Conservation (phyloP, 2,329 filamentous ascomycete species). For the Lasiodiplodia theobromae region DNA sequence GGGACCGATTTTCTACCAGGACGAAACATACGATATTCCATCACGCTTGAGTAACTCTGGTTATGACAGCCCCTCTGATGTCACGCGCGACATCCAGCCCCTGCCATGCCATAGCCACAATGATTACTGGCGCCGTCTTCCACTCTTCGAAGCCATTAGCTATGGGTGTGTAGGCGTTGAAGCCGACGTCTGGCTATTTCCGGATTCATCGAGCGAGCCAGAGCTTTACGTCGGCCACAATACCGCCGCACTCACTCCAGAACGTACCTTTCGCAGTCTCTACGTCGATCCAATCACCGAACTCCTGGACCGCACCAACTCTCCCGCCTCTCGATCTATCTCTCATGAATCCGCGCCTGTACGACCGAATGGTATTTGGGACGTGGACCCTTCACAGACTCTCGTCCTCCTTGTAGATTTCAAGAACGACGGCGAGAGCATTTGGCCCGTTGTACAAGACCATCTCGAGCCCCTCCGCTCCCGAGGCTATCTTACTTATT, state of each 20-base stretch:
- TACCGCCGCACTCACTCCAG: constrained; percentile 53
- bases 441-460: constrained; percentile 46
- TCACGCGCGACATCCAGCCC: constrained; percentile 58
- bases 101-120: constrained; percentile 65
- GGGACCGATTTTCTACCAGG: constrained; percentile 47
- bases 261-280: constrained; percentile 58
- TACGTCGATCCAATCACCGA: constrained; percentile 61
- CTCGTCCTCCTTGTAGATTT: constrained; percentile 63
- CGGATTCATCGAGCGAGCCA: constrained; percentile 41
- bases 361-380: constrained; percentile 57
- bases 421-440: constrained; percentile 47
- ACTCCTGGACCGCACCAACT: constrained; percentile 59
- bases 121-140: constrained; percentile 64
- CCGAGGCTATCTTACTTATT: constrained; percentile 59
- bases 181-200: constrained; percentile 64
- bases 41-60: constrained; percentile 52
- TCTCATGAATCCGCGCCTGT: constrained; percentile 33
- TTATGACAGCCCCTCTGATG: constrained; percentile 53
- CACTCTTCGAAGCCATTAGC: constrained; percentile 62
- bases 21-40: constrained; percentile 42
- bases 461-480: constrained; percentile 58
- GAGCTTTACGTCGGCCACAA: constrained; percentile 65
- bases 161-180: constrained; percentile 64
- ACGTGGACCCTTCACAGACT: constrained; percentile 56
- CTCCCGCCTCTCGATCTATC: constrained; percentile 33